Base-by-base conservation (phyloP, 495 filamentous ascomycete species). In the Entonaema liquescens region DNA sequence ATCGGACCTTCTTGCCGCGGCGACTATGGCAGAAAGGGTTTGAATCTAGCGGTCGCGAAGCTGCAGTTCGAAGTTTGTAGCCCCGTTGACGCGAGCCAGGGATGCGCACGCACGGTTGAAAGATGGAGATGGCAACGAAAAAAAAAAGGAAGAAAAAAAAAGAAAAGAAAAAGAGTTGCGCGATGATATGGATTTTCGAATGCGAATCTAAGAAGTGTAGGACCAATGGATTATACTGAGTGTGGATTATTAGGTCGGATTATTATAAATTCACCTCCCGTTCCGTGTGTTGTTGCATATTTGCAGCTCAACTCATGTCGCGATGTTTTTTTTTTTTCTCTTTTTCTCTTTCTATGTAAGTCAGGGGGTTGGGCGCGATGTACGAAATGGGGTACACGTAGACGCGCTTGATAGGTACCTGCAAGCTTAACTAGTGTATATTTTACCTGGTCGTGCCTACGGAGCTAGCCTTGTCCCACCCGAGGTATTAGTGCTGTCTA, bases 181-280 rank as follows among this genome's bases (percentile, higher is more conserved):
- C 56, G 21, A 52, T 31, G 23, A 66, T 62, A 50, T 21, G 17
- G 35, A 47, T 19, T 28, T 62, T 62, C 47, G 49, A 57, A 70
- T 70, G 54, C 67, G 26, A 70, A 35, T n/a, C 33, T 65, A 70
- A 64, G 50, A 61, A 29, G 55, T 65, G 60, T 49, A 62, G 38
- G 19, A 49, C 54, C 62, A 71, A 71, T 71, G 68, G 68, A 66
- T 71, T 71, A 71, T 71, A 66, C 62, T 65, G 53, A 42, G 8
- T 53, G 28, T 53, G 29, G 53, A 53, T 62, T 66, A 52, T 52
- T 62, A 66, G 23, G 50, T 33, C 28, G 57, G 35, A 62, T 57
- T 56, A 65, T 71, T 65, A 71, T 60, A 54, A 53, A n/a, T 29
- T 67, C 33, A 23, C 7, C 38, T 59, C 44, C 42, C 50, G 36